Conservation (phyloP, 164 flowering plant genomes). For the Buxus sempervirens region DNA sequence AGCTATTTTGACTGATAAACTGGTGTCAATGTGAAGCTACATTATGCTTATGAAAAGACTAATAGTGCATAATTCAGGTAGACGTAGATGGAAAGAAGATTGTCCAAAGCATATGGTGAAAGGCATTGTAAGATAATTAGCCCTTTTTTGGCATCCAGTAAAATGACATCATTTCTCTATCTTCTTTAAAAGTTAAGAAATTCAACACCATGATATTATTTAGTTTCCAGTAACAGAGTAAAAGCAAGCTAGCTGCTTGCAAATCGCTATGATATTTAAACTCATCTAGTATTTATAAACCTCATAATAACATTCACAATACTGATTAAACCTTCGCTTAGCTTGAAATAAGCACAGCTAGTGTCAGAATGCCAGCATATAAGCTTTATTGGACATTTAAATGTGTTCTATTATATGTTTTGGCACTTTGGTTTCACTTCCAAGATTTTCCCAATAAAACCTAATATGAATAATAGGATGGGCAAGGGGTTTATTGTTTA, state of each 20-base stretch:
- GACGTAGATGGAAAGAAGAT: no score
- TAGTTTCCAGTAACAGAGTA: background rate
- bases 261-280: no score
- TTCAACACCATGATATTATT: background rate
- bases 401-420: no score
- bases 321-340: background rate
- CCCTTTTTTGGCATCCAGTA: no score
- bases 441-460: background rate
- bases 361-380: no score
- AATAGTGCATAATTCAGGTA: background rate
- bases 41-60: no score
- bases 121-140: background rate
- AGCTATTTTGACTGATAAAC: background rate
- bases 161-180: background rate
- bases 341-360: background rate
- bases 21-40: background rate
- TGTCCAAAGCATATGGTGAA: background rate
- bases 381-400: background rate
- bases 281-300: background rate
- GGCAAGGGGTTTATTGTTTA: no score
- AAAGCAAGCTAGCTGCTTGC: background rate
- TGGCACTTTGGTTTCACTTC: background rate
- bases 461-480: background rate
- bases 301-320: background rate
- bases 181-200: background rate